A percentile compares a stretch with the other conserved stretches of the same genome.
Conservation (phyloP, 75 land plant species). For the Cupressus sempervirens region DNA sequence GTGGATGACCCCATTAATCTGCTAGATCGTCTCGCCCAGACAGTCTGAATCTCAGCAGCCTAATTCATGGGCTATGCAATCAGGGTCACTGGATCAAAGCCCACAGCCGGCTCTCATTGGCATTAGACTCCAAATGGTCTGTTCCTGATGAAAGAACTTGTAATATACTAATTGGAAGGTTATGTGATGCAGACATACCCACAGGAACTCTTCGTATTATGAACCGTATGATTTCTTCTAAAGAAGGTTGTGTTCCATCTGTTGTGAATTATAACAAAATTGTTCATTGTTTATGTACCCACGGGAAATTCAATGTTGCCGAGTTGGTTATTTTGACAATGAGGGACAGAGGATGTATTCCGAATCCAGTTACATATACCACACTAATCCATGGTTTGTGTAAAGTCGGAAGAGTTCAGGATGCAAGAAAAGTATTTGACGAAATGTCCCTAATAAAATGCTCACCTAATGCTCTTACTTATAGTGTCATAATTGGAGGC, state of each 20-base stretch:
- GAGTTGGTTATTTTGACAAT: conserved; percentile 28
- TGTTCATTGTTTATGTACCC: conserved; percentile 31
- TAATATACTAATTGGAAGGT: conserved; percentile 44
- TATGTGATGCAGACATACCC: conserved; percentile 31
- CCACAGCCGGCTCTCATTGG: conserved; percentile 34
- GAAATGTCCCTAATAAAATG: conserved; percentile 47
- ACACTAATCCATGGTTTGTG: conserved; percentile 52
- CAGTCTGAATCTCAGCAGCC: conserved; percentile 39
- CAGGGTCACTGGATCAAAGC: conserved; percentile 40
- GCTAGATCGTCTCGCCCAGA: conserved; percentile 38
- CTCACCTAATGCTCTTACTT: conserved; percentile 51
- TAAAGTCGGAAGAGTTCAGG: conserved; percentile 22
- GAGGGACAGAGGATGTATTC: conserved; percentile 29
- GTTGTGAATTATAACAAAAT: conserved; percentile 46
- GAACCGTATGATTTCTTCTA: conserved; percentile 10
- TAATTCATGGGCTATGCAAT: conserved; percentile 40
- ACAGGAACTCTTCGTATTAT: conserved; percentile 23
- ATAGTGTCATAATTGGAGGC: conserved; percentile 37
- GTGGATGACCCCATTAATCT: conserved; percentile 42
- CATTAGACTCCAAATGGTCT: conserved; percentile 13
- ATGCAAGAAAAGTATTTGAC: conserved; percentile 51
- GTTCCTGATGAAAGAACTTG: conserved; percentile 47
- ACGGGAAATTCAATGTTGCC: conserved; percentile 11
- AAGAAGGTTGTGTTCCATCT: conserved; percentile 42
- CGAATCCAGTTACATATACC: conserved; percentile 53